phyloP scores from a whole-genome alignment of 306 rosid species.

The Cucurbita maxima region DNA sequence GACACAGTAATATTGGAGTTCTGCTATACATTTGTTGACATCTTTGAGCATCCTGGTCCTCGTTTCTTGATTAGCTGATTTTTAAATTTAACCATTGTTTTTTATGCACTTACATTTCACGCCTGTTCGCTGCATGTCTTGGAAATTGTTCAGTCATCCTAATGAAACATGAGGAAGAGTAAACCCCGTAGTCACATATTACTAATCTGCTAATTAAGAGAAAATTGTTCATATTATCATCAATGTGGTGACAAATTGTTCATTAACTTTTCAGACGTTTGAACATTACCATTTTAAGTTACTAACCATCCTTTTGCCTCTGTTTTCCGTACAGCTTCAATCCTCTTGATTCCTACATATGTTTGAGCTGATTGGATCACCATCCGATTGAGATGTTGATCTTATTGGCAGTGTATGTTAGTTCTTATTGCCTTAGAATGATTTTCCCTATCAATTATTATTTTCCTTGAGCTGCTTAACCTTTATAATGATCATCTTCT shows the following conservation, averaged over 20 bases:
- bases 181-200: no score
- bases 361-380: slow-evolving; percentile 78
- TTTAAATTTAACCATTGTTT: not conserved
- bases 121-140: not conserved
- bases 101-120: not conserved
- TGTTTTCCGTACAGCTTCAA: slow-evolving; percentile 54
- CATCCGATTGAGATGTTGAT: slow-evolving; percentile 61
- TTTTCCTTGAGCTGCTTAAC: not conserved
- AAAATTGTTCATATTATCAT: not conserved
- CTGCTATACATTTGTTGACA: not conserved
- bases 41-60: not conserved
- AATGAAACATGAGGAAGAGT: no score
- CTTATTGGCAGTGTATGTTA: slow-evolving; percentile 68
- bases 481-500: not conserved
- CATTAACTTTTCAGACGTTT: not conserved
- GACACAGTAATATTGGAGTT: not conserved
- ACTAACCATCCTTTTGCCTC: not conserved
- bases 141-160: not conserved
- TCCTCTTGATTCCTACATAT: slow-evolving; percentile 68
- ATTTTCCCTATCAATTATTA: not conserved
- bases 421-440: slow-evolving; percentile 3
- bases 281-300: not conserved
- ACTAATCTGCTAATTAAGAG: not conserved
- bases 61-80: not conserved
- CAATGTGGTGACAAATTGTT: not conserved